phyloP scores from a whole-genome alignment of 345 rosid genomes.

The Leavenworthia alabamica region DNA sequence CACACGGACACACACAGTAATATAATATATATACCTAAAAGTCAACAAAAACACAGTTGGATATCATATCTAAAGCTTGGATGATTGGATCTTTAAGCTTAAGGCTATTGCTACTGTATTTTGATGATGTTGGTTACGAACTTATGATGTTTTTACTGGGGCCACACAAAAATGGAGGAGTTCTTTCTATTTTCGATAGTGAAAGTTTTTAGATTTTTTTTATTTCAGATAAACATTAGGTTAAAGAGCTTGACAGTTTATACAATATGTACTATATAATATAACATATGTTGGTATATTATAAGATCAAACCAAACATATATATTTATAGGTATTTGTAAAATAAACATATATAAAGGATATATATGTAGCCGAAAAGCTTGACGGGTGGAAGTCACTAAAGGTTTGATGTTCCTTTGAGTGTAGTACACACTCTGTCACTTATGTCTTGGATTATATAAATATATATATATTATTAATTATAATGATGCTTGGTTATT shows the following conservation, averaged over 20 bases:
- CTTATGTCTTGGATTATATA: slow-evolving; percentile 18
- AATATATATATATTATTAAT: slow-evolving; percentile 26
- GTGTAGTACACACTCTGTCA: slow-evolving; percentile 88
- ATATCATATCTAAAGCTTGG: slow-evolving; percentile 24
- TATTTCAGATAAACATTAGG: background rate
- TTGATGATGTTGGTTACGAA: slow-evolving; percentile 26
- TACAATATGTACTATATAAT: background rate
- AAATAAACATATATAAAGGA: slow-evolving; percentile 19
- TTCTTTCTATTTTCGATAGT: slow-evolving; percentile 16
- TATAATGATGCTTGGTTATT: slow-evolving; percentile 9
- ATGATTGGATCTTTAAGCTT: slow-evolving; percentile 29
- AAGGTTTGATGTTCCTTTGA: slow-evolving; percentile 68
- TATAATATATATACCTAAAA: slow-evolving; percentile 16
- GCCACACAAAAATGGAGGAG: slow-evolving; percentile 34
- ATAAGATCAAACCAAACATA: background rate
- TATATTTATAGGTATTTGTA: slow-evolving; percentile 15
- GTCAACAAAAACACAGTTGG: slow-evolving; percentile 3
- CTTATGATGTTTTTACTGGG: slow-evolving; percentile 28
- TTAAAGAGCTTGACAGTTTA: background rate
- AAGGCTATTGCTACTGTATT: slow-evolving; percentile 20
- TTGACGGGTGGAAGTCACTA: slow-evolving; percentile 61
- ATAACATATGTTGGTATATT: slow-evolving; percentile 10
- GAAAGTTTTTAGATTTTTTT: background rate
- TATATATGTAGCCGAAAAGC: slow-evolving; percentile 95
- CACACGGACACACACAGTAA: slow-evolving; percentile 32